phyloP scores from a whole-genome alignment of 768 basidiomycete species.

The Mycena capillaripes region DNA sequence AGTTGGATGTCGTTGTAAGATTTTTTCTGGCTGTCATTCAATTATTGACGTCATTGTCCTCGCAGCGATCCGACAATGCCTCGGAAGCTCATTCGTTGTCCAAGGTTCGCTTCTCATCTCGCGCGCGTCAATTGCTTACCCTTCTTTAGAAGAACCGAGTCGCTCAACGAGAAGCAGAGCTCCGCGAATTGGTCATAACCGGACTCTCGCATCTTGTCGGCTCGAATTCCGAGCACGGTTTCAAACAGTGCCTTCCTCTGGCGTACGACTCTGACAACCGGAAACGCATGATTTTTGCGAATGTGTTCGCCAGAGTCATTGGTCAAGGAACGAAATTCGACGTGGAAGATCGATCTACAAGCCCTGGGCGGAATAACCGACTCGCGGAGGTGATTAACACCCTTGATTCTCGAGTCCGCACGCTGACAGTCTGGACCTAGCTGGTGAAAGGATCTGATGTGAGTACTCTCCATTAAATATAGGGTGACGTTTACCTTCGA shows the following conservation, averaged over 20 bases:
- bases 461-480: constrained; percentile 41
- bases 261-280: constrained; percentile 81
- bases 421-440: constrained; percentile 49
- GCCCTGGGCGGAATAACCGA: constrained; percentile 63
- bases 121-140: neutral
- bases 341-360: constrained; percentile 64
- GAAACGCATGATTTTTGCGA: constrained; percentile 85
- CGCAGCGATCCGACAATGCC: constrained; percentile 61
- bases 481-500: neutral
- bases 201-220: constrained; percentile 86
- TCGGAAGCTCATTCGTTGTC: constrained; percentile 65
- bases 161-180: constrained; percentile 68
- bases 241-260: constrained; percentile 88
- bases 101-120: constrained; percentile 49
- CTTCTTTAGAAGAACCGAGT: constrained; percentile 54
- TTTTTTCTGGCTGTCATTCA: neutral
- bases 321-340: constrained; percentile 86
- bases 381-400: constrained; percentile 67
- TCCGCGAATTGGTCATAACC: constrained; percentile 83
- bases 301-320: constrained; percentile 87
- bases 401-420: neutral
- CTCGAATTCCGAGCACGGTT: constrained; percentile 88
- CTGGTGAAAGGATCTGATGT: constrained; percentile 83
- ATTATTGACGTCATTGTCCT: constrained; percentile 15
- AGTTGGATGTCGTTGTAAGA: constrained; percentile 61